A percentile compares a stretch with the other conserved stretches of the same genome.
Evolutionary conservation across 2,329 filamentous ascomycete genomes (phyloP).

Genomic region (Hymenoscyphus fructigenus): DNA sequence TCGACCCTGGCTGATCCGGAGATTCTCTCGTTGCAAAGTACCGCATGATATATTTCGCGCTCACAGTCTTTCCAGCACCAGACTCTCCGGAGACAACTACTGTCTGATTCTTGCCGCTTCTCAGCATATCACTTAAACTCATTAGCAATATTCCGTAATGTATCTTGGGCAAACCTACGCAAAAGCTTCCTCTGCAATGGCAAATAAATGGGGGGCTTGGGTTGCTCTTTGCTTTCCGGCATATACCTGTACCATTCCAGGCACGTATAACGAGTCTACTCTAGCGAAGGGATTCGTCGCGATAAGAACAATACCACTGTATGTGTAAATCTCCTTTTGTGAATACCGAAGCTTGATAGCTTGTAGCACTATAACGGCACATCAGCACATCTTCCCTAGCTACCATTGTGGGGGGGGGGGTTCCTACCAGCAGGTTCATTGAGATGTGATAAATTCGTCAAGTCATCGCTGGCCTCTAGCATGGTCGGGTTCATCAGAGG

Average conservation of each 20-base stretch:
- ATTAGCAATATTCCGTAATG: constrained; percentile 39
- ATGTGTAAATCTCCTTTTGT: constrained; percentile 99
- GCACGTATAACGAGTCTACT: constrained; percentile 96
- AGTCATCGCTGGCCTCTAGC: constrained; percentile 96
- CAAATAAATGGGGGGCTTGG: constrained; percentile 96
- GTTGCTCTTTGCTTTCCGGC: constrained; percentile 95
- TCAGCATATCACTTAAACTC: constrained; percentile 82
- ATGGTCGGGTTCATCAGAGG: constrained; percentile 97
- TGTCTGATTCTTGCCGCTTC: constrained; percentile 94
- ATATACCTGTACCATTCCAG: constrained; percentile 99
- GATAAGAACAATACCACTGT: constrained; percentile 97
- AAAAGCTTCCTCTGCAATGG: constrained; percentile 98
- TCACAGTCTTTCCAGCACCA: constrained; percentile 97
- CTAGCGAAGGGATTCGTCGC: constrained; percentile 97
- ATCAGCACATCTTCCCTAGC: constrained; percentile 20
- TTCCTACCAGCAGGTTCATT: constrained; percentile 92
- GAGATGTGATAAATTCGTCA: constrained; percentile 95
- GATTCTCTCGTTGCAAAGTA: constrained; percentile 98
- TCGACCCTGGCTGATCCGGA: constrained; percentile 78
- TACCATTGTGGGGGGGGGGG: neutral
- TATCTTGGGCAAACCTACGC: constrained; percentile 59
- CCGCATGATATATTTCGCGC: constrained; percentile 99
- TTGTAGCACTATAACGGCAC: constrained; percentile 70
- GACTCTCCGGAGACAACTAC: constrained; percentile 99
- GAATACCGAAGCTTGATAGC: constrained; percentile 95